Percentiles rank a stretch among this genome's conserved stretches.
These are phyloP conservation scores for Trametes punicea DNA, from an alignment of 768 basidiomycete genomes.

Conservation along the genomic window DNA sequence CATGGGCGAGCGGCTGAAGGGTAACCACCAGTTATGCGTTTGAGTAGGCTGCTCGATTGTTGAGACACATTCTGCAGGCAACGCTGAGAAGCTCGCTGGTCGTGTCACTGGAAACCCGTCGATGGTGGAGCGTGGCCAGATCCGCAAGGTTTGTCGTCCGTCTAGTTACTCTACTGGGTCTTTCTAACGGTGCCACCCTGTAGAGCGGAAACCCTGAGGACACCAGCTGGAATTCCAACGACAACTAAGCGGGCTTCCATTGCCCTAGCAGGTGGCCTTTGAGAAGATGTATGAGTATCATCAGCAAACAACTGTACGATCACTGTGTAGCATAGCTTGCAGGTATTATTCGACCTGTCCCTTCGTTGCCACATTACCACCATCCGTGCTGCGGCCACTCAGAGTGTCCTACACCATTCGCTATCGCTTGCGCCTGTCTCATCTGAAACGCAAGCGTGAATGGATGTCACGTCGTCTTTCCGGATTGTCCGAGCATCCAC, in stretches of 20 bases:
- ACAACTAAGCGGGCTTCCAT: background rate
- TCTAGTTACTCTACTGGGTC: no score
- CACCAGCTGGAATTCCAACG: slow-evolving; percentile 6
- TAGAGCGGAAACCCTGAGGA: slow-evolving; percentile 10
- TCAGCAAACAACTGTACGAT: background rate
- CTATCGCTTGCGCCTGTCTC: no score
- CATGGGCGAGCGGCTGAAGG: slow-evolving; percentile 16
- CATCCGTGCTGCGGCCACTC: no score
- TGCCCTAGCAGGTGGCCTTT: background rate
- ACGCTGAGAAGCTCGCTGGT: slow-evolving; percentile 15
- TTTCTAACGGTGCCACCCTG: background rate
- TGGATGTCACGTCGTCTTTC: no score
- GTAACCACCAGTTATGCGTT: background rate
- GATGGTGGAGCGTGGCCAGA: slow-evolving; percentile 1
- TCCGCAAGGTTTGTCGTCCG: background rate
- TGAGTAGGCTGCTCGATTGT: background rate
- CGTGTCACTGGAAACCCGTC: slow-evolving; percentile 7
- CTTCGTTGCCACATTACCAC: no score
- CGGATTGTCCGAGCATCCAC: no score
- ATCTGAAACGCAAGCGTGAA: no score
- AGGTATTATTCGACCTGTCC: background rate
- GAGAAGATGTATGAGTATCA: background rate
- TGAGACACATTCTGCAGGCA: background rate
- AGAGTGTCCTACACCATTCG: no score
- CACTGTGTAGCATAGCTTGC: background rate